Conservation (phyloP, 75 land plant genomes). For the Cupressus sempervirens region DNA sequence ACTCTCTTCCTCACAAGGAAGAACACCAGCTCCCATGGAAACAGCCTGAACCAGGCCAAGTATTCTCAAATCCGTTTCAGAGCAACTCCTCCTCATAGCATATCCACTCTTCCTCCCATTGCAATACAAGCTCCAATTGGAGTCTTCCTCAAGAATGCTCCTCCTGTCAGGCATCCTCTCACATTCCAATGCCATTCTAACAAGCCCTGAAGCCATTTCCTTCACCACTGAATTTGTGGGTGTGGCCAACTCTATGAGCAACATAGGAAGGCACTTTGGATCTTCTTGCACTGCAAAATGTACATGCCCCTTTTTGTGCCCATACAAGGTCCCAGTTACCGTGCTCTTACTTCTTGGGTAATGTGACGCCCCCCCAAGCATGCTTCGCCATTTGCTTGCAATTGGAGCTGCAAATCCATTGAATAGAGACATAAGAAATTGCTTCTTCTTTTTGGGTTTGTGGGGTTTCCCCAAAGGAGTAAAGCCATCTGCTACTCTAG, state of each 20-base stretch:
- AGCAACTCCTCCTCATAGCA: conserved; percentile 16
- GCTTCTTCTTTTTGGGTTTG: neutral
- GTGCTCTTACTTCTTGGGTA: conserved; percentile 22
- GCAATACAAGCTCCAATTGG: conserved; percentile 33
- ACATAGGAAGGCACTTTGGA: conserved; percentile 37
- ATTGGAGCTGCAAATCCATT: neutral
- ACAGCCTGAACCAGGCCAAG: conserved; percentile 15
- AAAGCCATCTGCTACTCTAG: too few species aligned
- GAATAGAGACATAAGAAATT: neutral
- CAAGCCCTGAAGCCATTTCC: conserved; percentile 85
- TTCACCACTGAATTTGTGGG: conserved; percentile 60
- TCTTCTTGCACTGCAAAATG: conserved; percentile 66
- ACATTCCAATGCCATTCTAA: conserved; percentile 71
- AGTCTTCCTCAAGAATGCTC: conserved; percentile 16
- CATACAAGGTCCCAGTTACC: conserved; percentile 70
- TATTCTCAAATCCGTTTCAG: conserved; percentile 11
- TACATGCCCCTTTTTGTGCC: conserved; percentile 62
- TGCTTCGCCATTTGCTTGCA: neutral
- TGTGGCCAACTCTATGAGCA: conserved; percentile 60
- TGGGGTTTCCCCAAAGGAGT: neutral
- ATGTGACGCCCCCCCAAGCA: neutral
- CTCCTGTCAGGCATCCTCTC: conserved; percentile 23
- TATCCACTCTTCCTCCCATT: conserved; percentile 32
- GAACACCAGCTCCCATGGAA: conserved; percentile 32
- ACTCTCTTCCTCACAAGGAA: conserved; percentile 7